These are phyloP conservation scores for Mycena sanguinolenta DNA, from an alignment of 768 basidiomycete species.

Conservation along the genomic window DNA sequence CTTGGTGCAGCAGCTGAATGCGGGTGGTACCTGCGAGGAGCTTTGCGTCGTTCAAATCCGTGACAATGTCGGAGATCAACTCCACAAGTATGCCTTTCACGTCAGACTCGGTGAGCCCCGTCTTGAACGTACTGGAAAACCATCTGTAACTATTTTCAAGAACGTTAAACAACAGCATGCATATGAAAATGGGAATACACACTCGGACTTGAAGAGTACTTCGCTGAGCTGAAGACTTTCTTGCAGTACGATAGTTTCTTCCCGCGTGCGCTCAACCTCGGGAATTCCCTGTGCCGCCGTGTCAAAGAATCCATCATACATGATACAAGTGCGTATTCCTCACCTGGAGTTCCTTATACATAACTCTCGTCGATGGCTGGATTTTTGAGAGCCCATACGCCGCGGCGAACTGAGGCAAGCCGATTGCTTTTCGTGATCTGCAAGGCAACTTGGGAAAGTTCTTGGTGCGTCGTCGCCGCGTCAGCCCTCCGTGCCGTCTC, in stretches of 20 bases:
- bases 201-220: neutral
- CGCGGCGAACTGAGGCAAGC: too few species aligned
- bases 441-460: too few species aligned
- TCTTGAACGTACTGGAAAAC: neutral
- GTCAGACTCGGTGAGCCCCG: neutral
- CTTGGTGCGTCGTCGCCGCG: too few species aligned
- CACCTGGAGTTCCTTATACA: neutral
- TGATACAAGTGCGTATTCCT: neutral
- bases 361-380: neutral
- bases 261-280: neutral
- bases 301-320: neutral
- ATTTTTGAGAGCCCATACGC: neutral
- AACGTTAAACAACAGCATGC: neutral
- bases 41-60: neutral
- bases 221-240: neutral
- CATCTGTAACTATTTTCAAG: neutral
- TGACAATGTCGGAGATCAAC: neutral
- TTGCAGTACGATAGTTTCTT: neutral
- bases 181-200: neutral
- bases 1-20: neutral
- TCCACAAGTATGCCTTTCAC: neutral
- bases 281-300: neutral
- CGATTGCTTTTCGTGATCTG: too few species aligned
- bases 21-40: neutral
- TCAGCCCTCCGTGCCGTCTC: too few species aligned